A percentile compares a stretch with the other conserved stretches of the same genome.
phyloP scores from a whole-genome alignment of 1,139 yeast species.

The Yamadazyma epiphylla region DNA sequence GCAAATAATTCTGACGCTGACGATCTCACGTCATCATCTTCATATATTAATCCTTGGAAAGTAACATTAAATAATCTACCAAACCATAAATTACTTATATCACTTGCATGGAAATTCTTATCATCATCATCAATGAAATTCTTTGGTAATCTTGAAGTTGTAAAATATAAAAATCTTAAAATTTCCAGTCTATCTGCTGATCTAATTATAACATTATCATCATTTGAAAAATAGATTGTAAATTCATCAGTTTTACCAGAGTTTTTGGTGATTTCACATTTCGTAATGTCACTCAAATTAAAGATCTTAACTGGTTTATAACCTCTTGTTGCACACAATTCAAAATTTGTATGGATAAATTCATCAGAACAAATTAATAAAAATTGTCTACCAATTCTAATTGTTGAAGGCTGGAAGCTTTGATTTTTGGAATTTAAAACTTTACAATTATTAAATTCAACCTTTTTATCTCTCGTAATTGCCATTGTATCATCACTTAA shows the following conservation, averaged over 20 bases:
- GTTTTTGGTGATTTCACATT: conserved; percentile 48
- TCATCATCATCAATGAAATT: conserved; percentile 18
- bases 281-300: conserved; percentile 46
- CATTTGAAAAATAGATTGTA: conserved; percentile 49
- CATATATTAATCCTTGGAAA: conserved; percentile 63
- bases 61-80: conserved; percentile 63
- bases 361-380: conserved; percentile 52
- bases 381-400: conserved; percentile 70
- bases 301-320: conserved; percentile 51
- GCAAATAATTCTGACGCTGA: conserved; percentile 66
- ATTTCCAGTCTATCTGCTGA: conserved; percentile 66
- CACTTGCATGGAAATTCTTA: conserved; percentile 14
- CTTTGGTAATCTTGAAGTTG: conserved; percentile 51
- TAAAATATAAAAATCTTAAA: conserved; percentile 63
- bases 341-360: conserved; percentile 19
- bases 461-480: conserved; percentile 53
- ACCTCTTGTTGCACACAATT: conserved; percentile 23
- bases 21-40: conserved; percentile 54
- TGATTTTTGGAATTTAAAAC: conserved; percentile 37
- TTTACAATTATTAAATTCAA: conserved; percentile 55
- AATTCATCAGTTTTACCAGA: conserved; percentile 49
- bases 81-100: conserved; percentile 38
- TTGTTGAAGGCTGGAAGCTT: conserved; percentile 44
- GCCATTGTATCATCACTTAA: conserved; percentile 38
- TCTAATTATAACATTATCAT: conserved; percentile 45